phyloP scores from a whole-genome alignment of 2,329 filamentous ascomycete genomes.

The Diaporthe vexans region DNA sequence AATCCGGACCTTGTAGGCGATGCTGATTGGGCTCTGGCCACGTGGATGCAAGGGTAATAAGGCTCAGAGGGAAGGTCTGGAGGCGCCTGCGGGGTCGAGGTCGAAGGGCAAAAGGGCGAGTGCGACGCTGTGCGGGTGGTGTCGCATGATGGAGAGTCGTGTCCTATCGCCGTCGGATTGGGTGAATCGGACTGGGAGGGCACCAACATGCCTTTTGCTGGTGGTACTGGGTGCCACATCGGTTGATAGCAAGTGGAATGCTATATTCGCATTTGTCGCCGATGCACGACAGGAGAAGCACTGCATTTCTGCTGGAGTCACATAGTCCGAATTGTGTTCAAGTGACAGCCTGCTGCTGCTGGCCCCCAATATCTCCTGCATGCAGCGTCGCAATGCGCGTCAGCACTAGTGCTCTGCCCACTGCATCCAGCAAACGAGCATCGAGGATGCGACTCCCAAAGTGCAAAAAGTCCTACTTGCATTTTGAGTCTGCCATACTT shows the following conservation, averaged over 20 bases:
- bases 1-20: neutral
- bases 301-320: neutral
- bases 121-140: slow-evolving; percentile 3
- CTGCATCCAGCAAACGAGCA: neutral
- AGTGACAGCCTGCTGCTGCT: slow-evolving; percentile 14
- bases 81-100: neutral
- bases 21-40: neutral
- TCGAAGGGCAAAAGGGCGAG: neutral
- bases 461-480: slow-evolving; percentile 1
- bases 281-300: neutral
- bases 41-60: neutral
- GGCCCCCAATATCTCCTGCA: neutral
- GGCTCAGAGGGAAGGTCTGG: slow-evolving; percentile 4
- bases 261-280: slow-evolving; percentile 1
- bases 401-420: slow-evolving; percentile 11
- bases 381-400: slow-evolving; percentile 11
- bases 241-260: neutral
- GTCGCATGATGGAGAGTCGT: neutral
- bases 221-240: neutral
- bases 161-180: neutral
- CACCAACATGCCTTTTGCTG: neutral
- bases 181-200: slow-evolving; percentile 17
- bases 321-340: neutral
- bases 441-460: neutral
- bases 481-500: neutral